phyloP scores from a whole-genome alignment of 257 asterid genomes.

The Plantago major region DNA sequence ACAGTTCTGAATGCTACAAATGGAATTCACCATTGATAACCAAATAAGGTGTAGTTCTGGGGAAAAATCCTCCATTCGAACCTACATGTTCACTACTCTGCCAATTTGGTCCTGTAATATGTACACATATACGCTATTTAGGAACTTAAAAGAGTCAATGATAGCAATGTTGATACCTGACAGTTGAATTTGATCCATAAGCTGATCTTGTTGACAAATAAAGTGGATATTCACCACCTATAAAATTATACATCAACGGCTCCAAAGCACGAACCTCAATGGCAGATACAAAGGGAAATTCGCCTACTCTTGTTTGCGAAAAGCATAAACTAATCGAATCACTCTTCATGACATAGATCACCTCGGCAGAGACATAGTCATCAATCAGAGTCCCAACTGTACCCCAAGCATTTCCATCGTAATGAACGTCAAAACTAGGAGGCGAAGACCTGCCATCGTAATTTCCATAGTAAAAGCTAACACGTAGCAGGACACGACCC shows the following conservation, averaged over 20 bases:
- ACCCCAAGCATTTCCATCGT: constrained; percentile 55
- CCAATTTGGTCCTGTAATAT: too few relatives aligned
- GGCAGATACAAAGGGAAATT: constrained; percentile 57
- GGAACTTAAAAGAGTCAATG: too few relatives aligned
- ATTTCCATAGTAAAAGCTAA: constrained; percentile 64
- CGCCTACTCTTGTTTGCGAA: constrained; percentile 38
- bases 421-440: constrained; percentile 50
- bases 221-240: constrained; percentile 27
- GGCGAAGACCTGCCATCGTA: constrained; percentile 51
- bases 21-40: too few relatives aligned
- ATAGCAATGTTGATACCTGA: too few relatives aligned
- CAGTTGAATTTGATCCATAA: constrained; percentile 43
- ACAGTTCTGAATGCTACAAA: too few relatives aligned
- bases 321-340: constrained; percentile 42
- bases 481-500: constrained; percentile 47
- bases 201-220: constrained; percentile 39
- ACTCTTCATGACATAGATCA: constrained; percentile 29
- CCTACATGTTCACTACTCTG: too few relatives aligned
- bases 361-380: constrained; percentile 30
- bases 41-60: too few relatives aligned
- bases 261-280: constrained; percentile 55
- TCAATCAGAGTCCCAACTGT: constrained; percentile 25
- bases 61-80: too few relatives aligned
- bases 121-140: too few relatives aligned
- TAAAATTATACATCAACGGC: constrained; percentile 35